Conservation (phyloP, 768 basidiomycete species). For the Boletus bicolor region DNA sequence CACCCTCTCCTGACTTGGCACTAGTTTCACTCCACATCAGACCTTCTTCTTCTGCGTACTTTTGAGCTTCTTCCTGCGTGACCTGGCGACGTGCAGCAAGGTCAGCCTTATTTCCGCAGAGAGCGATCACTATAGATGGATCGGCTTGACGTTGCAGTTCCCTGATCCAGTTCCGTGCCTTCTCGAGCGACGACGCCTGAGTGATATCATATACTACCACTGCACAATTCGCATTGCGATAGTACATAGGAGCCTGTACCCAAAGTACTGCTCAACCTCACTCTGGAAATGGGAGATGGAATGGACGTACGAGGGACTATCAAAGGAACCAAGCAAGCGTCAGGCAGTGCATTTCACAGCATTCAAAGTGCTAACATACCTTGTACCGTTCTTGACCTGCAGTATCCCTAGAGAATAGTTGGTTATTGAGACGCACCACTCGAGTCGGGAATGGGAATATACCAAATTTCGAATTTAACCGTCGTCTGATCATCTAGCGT, state of each 20-base stretch:
- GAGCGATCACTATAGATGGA: slow-evolving; percentile 92
- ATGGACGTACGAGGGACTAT: slow-evolving; percentile 46
- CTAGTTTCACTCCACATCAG: slow-evolving; percentile 91
- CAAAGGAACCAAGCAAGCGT: background rate
- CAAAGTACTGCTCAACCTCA: slow-evolving; percentile 2
- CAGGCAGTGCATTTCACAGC: background rate
- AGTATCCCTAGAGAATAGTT: slow-evolving; percentile 66
- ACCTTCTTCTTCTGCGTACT: slow-evolving; percentile 90
- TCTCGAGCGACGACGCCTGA: slow-evolving; percentile 85
- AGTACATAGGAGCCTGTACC: slow-evolving; percentile 88
- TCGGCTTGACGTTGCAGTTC: slow-evolving; percentile 98
- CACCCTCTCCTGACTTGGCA: slow-evolving; percentile 86
- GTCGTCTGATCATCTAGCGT: slow-evolving; percentile 83
- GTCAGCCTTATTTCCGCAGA: slow-evolving; percentile 96
- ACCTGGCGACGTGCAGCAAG: slow-evolving; percentile 82
- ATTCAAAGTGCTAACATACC: slow-evolving; percentile 37
- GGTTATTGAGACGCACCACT: background rate
- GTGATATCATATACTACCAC: slow-evolving; percentile 98
- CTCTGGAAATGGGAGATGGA: background rate
- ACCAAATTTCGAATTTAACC: slow-evolving; percentile 99
- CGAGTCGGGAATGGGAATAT: slow-evolving; percentile 22
- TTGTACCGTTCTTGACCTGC: slow-evolving; percentile 96
- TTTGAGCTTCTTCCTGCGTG: slow-evolving; percentile 83
- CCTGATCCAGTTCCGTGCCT: slow-evolving; percentile 93
- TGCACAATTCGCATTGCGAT: slow-evolving; percentile 91